Evolutionary conservation across 192 early-diverging fungal species (phyloP).

Genomic region (Coemansia sp.): DNA sequence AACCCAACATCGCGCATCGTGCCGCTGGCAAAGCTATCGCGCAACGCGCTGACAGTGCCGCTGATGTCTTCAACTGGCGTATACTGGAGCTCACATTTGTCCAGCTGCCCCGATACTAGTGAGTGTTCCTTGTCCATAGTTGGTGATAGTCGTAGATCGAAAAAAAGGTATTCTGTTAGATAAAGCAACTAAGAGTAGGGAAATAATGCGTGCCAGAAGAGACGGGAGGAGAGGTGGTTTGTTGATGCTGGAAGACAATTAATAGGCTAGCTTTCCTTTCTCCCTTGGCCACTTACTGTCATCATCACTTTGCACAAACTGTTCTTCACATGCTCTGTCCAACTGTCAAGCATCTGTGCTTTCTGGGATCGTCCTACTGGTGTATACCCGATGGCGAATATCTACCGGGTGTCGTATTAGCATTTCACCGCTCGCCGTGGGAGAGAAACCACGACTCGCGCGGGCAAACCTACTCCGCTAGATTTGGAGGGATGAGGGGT

Average conservation of each 20-base stretch:
- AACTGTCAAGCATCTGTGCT: not conserved
- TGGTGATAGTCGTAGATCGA: not conserved
- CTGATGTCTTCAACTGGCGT: conserved; percentile 49
- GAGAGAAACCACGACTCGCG: not conserved
- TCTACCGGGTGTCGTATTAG: not conserved
- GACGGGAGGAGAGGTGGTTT: not conserved
- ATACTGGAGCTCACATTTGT: conserved; percentile 32
- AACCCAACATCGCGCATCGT: conserved; percentile 10
- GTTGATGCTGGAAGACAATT: too few species aligned
- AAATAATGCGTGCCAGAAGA: not conserved
- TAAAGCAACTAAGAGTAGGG: not conserved
- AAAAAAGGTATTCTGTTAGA: not conserved
- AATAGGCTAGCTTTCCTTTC: not conserved
- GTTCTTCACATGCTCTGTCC: conserved; percentile 1
- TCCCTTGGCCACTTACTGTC: not conserved
- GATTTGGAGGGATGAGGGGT: not conserved
- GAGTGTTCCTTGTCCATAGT: conserved; percentile 39
- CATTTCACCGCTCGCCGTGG: not conserved
- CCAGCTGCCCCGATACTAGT: conserved; percentile 23
- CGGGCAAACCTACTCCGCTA: not conserved
- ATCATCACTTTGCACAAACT: not conserved
- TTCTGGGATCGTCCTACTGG: not conserved
- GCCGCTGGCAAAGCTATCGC: conserved; percentile 46
- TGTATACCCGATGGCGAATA: too few species aligned
- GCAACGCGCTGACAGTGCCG: conserved; percentile 45